phyloP scores from a whole-genome alignment of 2,329 filamentous ascomycete genomes.

The Talaromyces atroroseus region DNA sequence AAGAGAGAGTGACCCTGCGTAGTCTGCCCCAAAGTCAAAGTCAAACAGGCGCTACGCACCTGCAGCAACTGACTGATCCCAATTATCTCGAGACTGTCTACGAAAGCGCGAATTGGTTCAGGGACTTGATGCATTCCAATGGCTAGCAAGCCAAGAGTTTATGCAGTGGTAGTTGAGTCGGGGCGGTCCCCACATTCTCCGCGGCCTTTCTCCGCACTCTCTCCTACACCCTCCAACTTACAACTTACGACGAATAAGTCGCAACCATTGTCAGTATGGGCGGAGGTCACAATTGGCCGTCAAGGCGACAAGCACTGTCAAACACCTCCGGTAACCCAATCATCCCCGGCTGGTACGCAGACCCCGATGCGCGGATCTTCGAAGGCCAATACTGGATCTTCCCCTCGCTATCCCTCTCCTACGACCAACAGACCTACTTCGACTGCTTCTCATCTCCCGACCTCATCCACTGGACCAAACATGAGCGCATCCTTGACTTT shows the following conservation, averaged over 20 bases:
- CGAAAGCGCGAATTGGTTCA: slow-evolving; percentile 11
- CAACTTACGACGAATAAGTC: background rate
- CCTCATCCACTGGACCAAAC: slow-evolving; percentile 46
- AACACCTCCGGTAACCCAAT: slow-evolving; percentile 39
- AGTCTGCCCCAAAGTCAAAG: background rate
- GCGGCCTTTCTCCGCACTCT: slow-evolving; percentile 1
- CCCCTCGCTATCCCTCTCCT: slow-evolving; percentile 42
- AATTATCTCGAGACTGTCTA: slow-evolving; percentile 9
- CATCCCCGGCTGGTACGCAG: slow-evolving; percentile 46
- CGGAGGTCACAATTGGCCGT: background rate
- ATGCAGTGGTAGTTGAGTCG: too few relatives aligned
- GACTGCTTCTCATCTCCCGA: slow-evolving; percentile 49
- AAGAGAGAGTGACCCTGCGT: slow-evolving; percentile 26
- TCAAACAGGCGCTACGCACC: background rate
- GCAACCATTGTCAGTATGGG: background rate
- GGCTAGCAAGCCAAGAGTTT: background rate
- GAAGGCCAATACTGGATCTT: slow-evolving; percentile 45
- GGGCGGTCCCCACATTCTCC: slow-evolving; percentile 8
- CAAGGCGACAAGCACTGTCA: background rate
- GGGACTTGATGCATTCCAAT: background rate
- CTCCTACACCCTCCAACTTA: background rate
- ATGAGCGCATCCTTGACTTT: slow-evolving; percentile 40
- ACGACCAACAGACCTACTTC: slow-evolving; percentile 46
- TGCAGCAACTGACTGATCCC: slow-evolving; percentile 5
- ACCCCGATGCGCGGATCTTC: slow-evolving; percentile 47